Evolutionary conservation across 176 grass and related monocot species (phyloP).

Genomic region (Stipa capillata): DNA sequence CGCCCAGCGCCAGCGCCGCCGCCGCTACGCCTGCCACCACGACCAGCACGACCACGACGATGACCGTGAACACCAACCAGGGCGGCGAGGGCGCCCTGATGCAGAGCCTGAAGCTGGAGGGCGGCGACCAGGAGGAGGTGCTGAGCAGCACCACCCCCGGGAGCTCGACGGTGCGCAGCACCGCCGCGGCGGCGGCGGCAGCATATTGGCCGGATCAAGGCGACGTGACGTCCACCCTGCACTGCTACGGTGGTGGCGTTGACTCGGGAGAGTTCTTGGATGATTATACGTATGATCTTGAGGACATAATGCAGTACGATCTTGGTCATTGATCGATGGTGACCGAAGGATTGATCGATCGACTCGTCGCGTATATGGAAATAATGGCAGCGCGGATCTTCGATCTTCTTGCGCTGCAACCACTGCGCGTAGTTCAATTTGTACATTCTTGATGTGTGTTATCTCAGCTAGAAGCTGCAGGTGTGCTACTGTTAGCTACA

Average conservation of each 20-base stretch:
- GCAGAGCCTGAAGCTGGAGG: constrained; percentile 24
- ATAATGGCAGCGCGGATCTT: background rate
- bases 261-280: background rate
- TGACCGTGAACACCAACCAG: background rate
- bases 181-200: background rate
- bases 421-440: too few relatives aligned
- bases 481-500: too few relatives aligned
- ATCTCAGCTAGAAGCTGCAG: too few relatives aligned
- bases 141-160: constrained; percentile 57
- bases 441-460: too few relatives aligned
- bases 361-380: background rate
- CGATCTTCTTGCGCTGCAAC: too few relatives aligned
- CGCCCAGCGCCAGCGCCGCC: background rate
- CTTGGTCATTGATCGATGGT: background rate
- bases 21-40: background rate
- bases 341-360: background rate
- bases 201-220: constrained; percentile 37
- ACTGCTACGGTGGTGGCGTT: background rate
- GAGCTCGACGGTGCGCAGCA: background rate
- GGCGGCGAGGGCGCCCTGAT: background rate
- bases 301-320: background rate
- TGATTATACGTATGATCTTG: background rate
- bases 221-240: constrained; percentile 51
- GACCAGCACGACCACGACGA: constrained; percentile 11
- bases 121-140: constrained; percentile 48